Conservation (phyloP, 352 stramenopile species). For the Globisporangium cylindrosporum region DNA sequence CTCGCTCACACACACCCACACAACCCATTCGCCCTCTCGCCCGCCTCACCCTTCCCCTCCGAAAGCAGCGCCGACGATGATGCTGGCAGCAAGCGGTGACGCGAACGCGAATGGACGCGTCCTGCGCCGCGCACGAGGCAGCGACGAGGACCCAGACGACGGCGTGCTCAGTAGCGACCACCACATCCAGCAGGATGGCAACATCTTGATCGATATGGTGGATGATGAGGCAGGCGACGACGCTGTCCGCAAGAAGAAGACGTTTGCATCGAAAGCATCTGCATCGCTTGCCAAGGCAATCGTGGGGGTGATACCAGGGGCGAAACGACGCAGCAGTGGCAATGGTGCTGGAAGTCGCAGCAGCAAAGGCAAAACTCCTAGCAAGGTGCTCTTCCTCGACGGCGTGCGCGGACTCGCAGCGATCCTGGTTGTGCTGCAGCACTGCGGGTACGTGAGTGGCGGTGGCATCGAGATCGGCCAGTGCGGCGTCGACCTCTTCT, state of each 20-base stretch:
- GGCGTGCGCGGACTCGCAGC: slow-evolving; percentile 15
- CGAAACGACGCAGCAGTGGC: not conserved
- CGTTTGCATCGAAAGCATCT: not conserved
- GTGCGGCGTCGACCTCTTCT: slow-evolving; percentile 23
- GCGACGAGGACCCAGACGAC: not conserved
- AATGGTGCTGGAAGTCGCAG: not conserved
- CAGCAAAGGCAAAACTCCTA: not conserved
- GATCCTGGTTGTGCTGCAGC: slow-evolving; percentile 22
- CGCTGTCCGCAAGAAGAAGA: not conserved
- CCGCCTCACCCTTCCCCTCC: too few relatives aligned
- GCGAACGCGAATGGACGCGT: not conserved
- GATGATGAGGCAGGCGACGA: not conserved
- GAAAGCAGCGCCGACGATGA: not conserved
- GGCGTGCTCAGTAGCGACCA: not conserved
- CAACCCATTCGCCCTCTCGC: too few relatives aligned
- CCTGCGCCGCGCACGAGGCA: not conserved
- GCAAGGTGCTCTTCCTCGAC: slow-evolving; percentile 17
- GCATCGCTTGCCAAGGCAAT: not conserved
- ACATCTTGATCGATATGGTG: not conserved
- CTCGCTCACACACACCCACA: too few relatives aligned
- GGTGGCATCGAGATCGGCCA: slow-evolving; percentile 16
- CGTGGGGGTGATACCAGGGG: not conserved
- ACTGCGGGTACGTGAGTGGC: slow-evolving; percentile 15
- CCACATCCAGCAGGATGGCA: not conserved
- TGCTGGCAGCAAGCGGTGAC: not conserved